Base-by-base conservation (phyloP, 108 stramenopile genomes). In the Skeletonema potamos region DNA sequence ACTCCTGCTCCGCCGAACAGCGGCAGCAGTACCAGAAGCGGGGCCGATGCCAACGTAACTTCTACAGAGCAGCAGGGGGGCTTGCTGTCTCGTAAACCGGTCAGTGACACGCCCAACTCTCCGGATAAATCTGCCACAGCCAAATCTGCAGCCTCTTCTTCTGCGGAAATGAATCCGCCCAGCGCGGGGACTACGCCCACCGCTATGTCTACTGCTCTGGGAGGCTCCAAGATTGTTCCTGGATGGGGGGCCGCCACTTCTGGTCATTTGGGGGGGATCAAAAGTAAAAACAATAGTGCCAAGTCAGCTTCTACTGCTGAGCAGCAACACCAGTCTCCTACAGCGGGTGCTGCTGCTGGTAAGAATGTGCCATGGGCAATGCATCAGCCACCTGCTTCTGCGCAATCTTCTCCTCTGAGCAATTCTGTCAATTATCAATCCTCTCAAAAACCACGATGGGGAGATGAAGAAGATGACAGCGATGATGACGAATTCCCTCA, bases 231-330 rank as follows among this genome's bases (percentile, higher is more conserved):
- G 22, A 51, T 51, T 51, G 48, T 51, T 51, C 48, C 48, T 24
- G 48, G 48, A 51, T 51, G 48, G 48, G 48, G 48, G 18, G 48
- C 48, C 22, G 48, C 48, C 48, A 51, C 48, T 22, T 51, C 48
- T 9, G 48, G 48, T 51, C 48, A 51, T 51, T 51, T 51, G 48
- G 48, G 48, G 48, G 48, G 48, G 48, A 51, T 51, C 8, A 51
- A 51, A n/a, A 22, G 22, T 22, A 51, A 51, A 8, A 46, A 46
- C 4, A 18, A 17, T 46, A 0, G 17, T 51, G 48, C 18, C 22
- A 20, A 51, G 22, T 22, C 18, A 34, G 4, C 34, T 24, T 24
- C 48, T 9, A 9, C 48, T 24, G 22, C 15, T 15, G 34, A 39
- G 37, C 37, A 39, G 37, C 37, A 39, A 13, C 39, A 34, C 34